Evolutionary conservation across 164 flowering plant genomes (phyloP).

Genomic region (Pachysandra terminalis): DNA sequence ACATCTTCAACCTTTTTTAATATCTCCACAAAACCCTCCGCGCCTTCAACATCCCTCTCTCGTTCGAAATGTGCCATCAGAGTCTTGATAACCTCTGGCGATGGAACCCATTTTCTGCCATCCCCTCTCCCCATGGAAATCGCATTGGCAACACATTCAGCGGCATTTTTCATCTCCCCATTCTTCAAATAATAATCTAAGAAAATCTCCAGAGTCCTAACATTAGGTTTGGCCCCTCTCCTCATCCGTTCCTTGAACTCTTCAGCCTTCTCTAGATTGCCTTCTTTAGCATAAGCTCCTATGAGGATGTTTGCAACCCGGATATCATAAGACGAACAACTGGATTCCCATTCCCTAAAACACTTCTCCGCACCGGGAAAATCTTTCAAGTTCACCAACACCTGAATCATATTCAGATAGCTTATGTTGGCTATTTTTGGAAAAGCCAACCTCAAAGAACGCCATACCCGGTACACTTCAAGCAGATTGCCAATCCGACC

Average conservation of each 20-base stretch:
- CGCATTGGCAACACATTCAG: constrained; percentile 61
- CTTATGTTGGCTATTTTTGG: constrained; percentile 68
- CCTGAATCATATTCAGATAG: constrained; percentile 86
- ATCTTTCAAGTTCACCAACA: constrained; percentile 72
- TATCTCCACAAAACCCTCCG: constrained; percentile 62
- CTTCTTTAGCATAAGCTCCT: constrained; percentile 57
- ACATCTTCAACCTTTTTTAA: constrained; percentile 46
- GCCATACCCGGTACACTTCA: constrained; percentile 89
- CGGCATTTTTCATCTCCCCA: constrained; percentile 47
- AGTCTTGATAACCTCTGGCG: constrained; percentile 30
- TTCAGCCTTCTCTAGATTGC: constrained; percentile 54
- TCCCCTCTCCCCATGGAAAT: constrained; percentile 52
- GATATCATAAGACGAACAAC: constrained; percentile 64
- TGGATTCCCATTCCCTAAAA: constrained; percentile 79
- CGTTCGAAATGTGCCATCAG: constrained; percentile 69
- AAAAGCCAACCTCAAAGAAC: constrained; percentile 77
- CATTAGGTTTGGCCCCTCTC: constrained; percentile 73
- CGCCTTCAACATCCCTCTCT: constrained; percentile 81
- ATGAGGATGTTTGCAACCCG: constrained; percentile 70
- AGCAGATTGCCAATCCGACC: constrained; percentile 66
- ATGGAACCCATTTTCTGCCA: constrained; percentile 75
- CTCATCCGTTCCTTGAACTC: constrained; percentile 48
- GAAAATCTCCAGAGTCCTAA: constrained; percentile 86
- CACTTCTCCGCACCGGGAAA: constrained; percentile 90
- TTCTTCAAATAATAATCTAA: constrained; percentile 55